A percentile compares a stretch with the other conserved stretches of the same genome.
Conservation (phyloP, 257 asterid species). For the Penstemon barbatus region DNA sequence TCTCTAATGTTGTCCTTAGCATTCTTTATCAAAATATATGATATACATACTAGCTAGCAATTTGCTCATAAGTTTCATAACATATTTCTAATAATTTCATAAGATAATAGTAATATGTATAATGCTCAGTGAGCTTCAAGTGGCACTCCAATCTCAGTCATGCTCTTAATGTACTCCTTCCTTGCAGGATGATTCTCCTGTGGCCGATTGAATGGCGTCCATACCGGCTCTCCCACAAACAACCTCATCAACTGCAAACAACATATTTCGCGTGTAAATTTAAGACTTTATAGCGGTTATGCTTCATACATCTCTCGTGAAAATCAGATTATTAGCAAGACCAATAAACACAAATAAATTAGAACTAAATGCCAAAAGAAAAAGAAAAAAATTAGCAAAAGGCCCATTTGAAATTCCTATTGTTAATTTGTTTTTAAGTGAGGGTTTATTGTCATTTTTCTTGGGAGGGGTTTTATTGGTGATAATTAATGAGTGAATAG, state of each 20-base stretch:
- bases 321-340: too few relatives aligned
- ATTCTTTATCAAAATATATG: neutral
- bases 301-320: too few relatives aligned
- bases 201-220: slow-evolving; percentile 82
- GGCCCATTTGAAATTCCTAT: too few relatives aligned
- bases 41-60: neutral
- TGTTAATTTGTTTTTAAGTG: too few relatives aligned
- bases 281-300: neutral
- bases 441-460: too few relatives aligned
- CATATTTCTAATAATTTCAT: neutral
- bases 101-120: neutral
- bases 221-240: slow-evolving; percentile 88
- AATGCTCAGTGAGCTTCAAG: slow-evolving; percentile 51
- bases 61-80: neutral
- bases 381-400: too few relatives aligned
- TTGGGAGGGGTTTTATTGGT: too few relatives aligned
- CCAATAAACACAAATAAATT: too few relatives aligned
- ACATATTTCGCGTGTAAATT: neutral
- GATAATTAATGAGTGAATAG: too few relatives aligned
- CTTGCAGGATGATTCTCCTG: slow-evolving; percentile 81
- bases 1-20: neutral
- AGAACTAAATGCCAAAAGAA: too few relatives aligned
- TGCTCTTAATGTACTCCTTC: slow-evolving; percentile 47
- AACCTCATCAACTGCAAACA: slow-evolving; percentile 70
- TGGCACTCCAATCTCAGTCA: slow-evolving; percentile 39